Conservation (phyloP, 2,329 filamentous ascomycete genomes). For the Aspergillus unguis region DNA sequence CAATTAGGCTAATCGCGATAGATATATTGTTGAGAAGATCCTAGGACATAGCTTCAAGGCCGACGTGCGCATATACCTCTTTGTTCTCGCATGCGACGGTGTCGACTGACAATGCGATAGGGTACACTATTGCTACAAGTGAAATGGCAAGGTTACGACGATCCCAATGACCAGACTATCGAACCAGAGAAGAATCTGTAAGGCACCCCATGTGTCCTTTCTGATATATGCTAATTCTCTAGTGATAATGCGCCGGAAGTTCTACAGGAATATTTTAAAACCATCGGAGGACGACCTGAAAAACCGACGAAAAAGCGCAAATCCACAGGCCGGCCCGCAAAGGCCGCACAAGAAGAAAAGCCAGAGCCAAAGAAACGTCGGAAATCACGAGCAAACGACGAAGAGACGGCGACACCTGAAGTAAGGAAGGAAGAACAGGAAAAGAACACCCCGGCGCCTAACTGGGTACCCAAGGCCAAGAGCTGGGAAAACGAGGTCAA, state of each 20-base stretch:
- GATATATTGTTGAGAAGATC: constrained; percentile 43
- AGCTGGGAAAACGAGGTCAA: constrained; percentile 45
- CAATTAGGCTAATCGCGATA: constrained; percentile 21
- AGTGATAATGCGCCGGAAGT: constrained; percentile 36
- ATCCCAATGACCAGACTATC: constrained; percentile 43
- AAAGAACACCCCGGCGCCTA: constrained; percentile 8
- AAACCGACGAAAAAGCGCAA: constrained; percentile 35
- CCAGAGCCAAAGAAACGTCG: constrained; percentile 28
- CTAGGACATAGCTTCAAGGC: constrained; percentile 35
- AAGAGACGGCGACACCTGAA: constrained; percentile 17
- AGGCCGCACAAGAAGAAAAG: constrained; percentile 19
- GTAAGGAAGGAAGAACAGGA: constrained; percentile 17
- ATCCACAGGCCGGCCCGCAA: constrained; percentile 30
- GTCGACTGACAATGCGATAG: constrained; percentile 27
- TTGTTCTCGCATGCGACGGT: neutral
- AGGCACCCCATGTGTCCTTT: constrained; percentile 11
- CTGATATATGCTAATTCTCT: neutral
- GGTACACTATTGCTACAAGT: constrained; percentile 39
- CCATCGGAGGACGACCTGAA: constrained; percentile 42
- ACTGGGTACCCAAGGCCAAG: constrained; percentile 41
- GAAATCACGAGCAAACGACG: constrained; percentile 23
- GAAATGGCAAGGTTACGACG: constrained; percentile 49
- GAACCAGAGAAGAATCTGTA: constrained; percentile 48
- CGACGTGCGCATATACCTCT: constrained; percentile 29
- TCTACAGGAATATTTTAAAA: constrained; percentile 41